Base-by-base conservation (phyloP, 352 stramenopile genomes). In the Stramenopiles sp. region DNA sequence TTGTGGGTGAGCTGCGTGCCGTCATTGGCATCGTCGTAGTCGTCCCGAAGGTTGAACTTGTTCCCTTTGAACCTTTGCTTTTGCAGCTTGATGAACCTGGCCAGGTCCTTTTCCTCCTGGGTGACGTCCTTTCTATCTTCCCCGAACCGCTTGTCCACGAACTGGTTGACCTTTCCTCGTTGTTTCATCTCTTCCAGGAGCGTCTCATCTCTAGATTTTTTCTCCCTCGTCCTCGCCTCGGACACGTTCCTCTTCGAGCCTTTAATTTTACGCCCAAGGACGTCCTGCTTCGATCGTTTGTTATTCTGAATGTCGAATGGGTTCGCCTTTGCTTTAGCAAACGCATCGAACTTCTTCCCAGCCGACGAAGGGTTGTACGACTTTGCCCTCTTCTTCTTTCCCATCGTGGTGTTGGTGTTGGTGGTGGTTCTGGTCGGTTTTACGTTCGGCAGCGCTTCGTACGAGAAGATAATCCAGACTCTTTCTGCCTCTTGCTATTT, bases 291-390 rank as follows among this genome's bases (percentile, higher is more conserved):
- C 76, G 88, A 88, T 36, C 82, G 83, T 37, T 81, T 80, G 77
- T 94, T 94, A 12, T 85, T 81, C 73, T 88, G 88, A 73, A 89
- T 86, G 76, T 95, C 89, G 71, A 95, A 95, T 34, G 89, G 89
- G 75, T 95, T 95, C 49, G 3, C 49, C 18, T 49, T 36, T 75
- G 34, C 75, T 34, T 76, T 71, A 35, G 36, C 32, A 76, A 49
- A 37, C 33, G 4, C 75, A 4, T 3, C 25, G 43, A 25, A 32
- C 4, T 4, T 31, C 63, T 6, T 33, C 32, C 30, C 30, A 34
- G 33, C 48, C 34, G 73, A 73, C 12, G 37, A 32, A 25, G 68
- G 75, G 34, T 73, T 73, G 25, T 76, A 31, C 12, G 75, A 68
- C n/a, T 68, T 68, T 34, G 35, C n/a, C 12, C 75, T 36, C 33